phyloP scores from a whole-genome alignment of 2,329 filamentous ascomycete genomes.

The Penicillium sclerotigenum region DNA sequence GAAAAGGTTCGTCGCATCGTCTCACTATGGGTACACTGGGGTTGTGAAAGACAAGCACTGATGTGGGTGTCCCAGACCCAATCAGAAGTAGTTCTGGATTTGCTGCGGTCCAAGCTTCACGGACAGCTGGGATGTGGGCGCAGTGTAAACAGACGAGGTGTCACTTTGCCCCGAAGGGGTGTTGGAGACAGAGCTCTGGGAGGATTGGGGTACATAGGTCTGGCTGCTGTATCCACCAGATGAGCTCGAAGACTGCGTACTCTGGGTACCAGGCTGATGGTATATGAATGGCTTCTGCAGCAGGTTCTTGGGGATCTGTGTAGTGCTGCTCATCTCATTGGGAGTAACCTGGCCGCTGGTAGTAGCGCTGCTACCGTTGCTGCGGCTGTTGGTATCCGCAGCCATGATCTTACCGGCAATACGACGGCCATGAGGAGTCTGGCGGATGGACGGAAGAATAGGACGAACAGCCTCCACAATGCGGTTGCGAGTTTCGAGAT shows the following conservation, averaged over 20 bases:
- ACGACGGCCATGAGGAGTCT: conserved; percentile 89
- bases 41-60: conserved; percentile 21
- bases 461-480: conserved; percentile 84
- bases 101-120: conserved; percentile 29
- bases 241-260: conserved; percentile 24
- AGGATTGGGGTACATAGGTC: conserved; percentile 21
- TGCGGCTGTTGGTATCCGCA: conserved; percentile 46
- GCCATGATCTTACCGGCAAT: conserved; percentile 82
- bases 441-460: conserved; percentile 77
- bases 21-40: conserved; percentile 40
- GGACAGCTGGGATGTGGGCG: conserved; percentile 29
- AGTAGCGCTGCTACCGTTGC: conserved; percentile 32
- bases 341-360: conserved; percentile 39
- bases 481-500: conserved; percentile 66
- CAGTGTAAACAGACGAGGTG: conserved; percentile 30
- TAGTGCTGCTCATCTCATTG: conserved; percentile 36
- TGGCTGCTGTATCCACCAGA: conserved; percentile 29
- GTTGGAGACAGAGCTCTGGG: conserved; percentile 21
- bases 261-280: conserved; percentile 25
- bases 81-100: conserved; percentile 36
- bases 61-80: conserved; percentile 13
- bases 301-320: conserved; percentile 35
- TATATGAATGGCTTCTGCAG: conserved; percentile 33
- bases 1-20: conserved; percentile 33
- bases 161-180: conserved; percentile 31